These are phyloP conservation scores for Oligophagozyma castellii DNA, from an alignment of 1,139 yeast genomes.

Conservation along the genomic window DNA sequence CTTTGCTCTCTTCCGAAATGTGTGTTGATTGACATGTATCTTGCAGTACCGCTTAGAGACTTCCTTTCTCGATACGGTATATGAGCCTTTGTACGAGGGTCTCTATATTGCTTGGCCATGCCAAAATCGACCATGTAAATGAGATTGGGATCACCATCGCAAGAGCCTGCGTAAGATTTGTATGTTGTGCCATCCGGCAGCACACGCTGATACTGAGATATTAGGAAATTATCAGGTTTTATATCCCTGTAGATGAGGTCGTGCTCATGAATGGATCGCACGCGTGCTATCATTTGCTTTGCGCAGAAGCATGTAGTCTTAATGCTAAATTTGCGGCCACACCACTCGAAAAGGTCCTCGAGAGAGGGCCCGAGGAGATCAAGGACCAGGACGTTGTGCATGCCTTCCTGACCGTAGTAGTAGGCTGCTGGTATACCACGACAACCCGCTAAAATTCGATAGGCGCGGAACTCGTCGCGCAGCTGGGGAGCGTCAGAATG, in stretches of 20 bases:
- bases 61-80: slow-evolving; percentile 94
- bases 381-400: slow-evolving; percentile 84
- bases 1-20: slow-evolving; percentile 95
- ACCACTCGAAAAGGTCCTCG: slow-evolving; percentile 96
- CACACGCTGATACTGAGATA: slow-evolving; percentile 27
- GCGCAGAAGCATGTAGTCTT: slow-evolving; percentile 88
- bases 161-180: slow-evolving; percentile 15
- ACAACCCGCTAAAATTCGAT: slow-evolving; percentile 69
- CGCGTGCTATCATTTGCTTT: slow-evolving; percentile 79
- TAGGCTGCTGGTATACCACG: slow-evolving; percentile 89
- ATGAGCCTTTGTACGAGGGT: slow-evolving; percentile 88
- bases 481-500: slow-evolving; percentile 97
- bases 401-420: slow-evolving; percentile 95
- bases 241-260: slow-evolving; percentile 88
- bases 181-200: slow-evolving; percentile 6
- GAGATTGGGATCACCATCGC: slow-evolving; percentile 23
- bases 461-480: slow-evolving; percentile 89
- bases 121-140: slow-evolving; percentile 80
- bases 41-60: slow-evolving; percentile 88
- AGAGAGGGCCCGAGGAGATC: slow-evolving; percentile 90
- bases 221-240: slow-evolving; percentile 88
- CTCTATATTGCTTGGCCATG: slow-evolving; percentile 95
- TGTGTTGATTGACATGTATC: slow-evolving; percentile 95
- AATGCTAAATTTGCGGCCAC: slow-evolving; percentile 77
- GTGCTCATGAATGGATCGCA: slow-evolving; percentile 79